Base-by-base conservation (phyloP, 495 filamentous ascomycete genomes). In the Penicillium roqueforti region DNA sequence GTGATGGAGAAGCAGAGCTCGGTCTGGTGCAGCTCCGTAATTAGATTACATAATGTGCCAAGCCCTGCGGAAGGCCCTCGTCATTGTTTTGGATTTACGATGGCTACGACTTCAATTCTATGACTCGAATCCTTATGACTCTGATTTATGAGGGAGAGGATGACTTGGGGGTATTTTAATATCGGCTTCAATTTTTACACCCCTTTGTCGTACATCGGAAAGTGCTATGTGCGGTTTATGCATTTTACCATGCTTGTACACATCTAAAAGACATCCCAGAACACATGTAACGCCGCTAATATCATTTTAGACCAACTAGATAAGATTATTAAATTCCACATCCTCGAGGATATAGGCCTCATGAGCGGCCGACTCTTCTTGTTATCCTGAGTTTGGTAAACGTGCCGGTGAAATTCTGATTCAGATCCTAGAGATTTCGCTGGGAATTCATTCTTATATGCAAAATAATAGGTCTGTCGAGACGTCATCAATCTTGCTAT, bases 381-480 rank as follows among this genome's bases (percentile, higher is more conserved):
- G 3, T 31, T 31, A 31, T 13, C 28, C n/a, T 16, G 6, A 16
- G 8, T n/a, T 16, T 36, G 32, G 32, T 16, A 36, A 8, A 36
- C 14, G 16, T 36, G 32, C 14, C 32, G 6, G 22, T 43, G 22
- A 23, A 47, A 48, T 26, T 11, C 8, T 14, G 20, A 22, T 0
- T 28, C 9, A 40, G 36, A 14, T 50, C 10, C 23, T 28, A 6
- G 36, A 52, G 14, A 26, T 16, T 4, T 22, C 14, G 14, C 28
- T 19, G 1, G 9, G 14, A 43, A 28, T 31, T 52, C 49, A 57
- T 36, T 52, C 39, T 13, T 50, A 22, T 13, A 54, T 8, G 54
- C 74, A 77, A 51, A 77, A 77, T 16, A 77, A 76, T 16, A 77
- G 56, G 28, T 68, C 56, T 25, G 55, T 34, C 11, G 62, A 48